These are phyloP conservation scores for Pyricularia pennisetigena DNA, from an alignment of 2,329 filamentous ascomycete species.

Conservation along the genomic window DNA sequence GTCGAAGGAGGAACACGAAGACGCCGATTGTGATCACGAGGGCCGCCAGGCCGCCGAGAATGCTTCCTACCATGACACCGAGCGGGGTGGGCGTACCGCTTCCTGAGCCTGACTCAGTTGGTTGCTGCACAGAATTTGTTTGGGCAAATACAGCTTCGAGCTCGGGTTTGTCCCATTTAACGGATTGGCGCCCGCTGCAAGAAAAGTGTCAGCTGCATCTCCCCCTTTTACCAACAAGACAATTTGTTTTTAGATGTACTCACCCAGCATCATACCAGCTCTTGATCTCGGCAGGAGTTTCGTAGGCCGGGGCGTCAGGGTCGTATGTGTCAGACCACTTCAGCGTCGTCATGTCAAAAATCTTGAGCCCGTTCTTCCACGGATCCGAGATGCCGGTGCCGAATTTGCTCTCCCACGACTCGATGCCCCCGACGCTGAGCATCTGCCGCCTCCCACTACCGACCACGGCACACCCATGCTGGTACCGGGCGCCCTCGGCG, in stretches of 20 bases:
- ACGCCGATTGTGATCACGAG: background rate
- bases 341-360: conserved; percentile 28
- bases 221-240: background rate
- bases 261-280: conserved; percentile 21
- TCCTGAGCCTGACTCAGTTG: background rate
- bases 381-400: conserved; percentile 19
- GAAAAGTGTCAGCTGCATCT: background rate
- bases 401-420: background rate
- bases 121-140: background rate
- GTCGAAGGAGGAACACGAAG: background rate
- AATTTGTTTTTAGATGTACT: background rate
- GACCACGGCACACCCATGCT: conserved; percentile 21
- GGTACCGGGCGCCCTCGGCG: conserved; percentile 14
- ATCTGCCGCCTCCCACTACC: conserved; percentile 21
- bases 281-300: conserved; percentile 12
- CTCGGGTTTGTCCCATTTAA: conserved; percentile 16
- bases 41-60: background rate
- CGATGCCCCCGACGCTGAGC: conserved; percentile 25
- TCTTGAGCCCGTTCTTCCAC: conserved; percentile 25
- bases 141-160: conserved; percentile 15
- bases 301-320: conserved; percentile 15
- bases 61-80: background rate
- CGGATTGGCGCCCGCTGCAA: conserved; percentile 6
- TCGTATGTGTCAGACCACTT: conserved; percentile 24
- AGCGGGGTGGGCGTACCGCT: background rate